Conservation (phyloP, 2,329 filamentous ascomycete genomes). For the Cytospora chrysosperma region DNA sequence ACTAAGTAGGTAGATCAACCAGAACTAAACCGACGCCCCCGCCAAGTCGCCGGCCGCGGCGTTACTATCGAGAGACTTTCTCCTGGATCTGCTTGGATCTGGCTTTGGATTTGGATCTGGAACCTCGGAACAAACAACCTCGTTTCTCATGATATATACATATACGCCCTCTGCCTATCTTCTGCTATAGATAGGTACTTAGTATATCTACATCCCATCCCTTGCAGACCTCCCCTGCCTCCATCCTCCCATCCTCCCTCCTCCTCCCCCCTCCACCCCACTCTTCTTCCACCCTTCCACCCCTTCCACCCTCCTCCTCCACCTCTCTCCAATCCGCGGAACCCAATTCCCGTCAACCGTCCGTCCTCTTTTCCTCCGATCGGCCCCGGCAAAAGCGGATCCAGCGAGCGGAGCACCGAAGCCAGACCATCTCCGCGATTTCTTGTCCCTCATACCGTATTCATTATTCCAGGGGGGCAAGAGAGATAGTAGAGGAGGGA, state of each 20-base stretch:
- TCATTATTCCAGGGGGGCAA: too few relatives aligned
- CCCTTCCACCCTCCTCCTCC: neutral
- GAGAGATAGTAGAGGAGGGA: too few relatives aligned
- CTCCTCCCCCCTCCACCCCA: neutral
- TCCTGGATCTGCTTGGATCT: too few relatives aligned
- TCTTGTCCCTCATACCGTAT: too few relatives aligned
- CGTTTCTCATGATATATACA: neutral
- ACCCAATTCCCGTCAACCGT: conserved; percentile 5
- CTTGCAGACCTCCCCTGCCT: neutral
- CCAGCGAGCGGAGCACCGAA: neutral
- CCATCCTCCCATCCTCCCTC: neutral
- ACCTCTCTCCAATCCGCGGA: neutral
- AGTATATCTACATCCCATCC: too few relatives aligned
- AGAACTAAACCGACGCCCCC: neutral
- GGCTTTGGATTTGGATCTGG: too few relatives aligned
- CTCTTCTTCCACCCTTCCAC: neutral
- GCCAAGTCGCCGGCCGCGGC: conserved; percentile 1
- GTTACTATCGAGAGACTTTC: neutral
- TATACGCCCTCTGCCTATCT: neutral
- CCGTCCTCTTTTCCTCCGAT: conserved; percentile 8
- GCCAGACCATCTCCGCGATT: neutral
- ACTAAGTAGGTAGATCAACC: neutral
- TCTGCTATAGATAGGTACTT: too few relatives aligned
- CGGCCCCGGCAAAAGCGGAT: conserved; percentile 8
- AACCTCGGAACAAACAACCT: neutral